Percentiles rank a stretch among this genome's conserved stretches.
Evolutionary conservation across 1,139 yeast species (phyloP).

Genomic region (Hemisphaericaspora xylanilytica): DNA sequence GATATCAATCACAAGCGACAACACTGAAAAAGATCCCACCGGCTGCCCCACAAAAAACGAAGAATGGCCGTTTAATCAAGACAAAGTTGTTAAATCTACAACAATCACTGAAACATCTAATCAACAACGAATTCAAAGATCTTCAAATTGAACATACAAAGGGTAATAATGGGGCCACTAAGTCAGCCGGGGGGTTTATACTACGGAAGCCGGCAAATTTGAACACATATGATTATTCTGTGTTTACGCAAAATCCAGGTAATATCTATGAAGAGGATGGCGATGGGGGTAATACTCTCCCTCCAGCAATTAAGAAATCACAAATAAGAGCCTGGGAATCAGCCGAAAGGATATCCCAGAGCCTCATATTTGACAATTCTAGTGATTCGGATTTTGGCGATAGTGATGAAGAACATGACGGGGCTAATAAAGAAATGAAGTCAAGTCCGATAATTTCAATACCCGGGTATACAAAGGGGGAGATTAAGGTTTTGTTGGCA

Average conservation of each 20-base stretch:
- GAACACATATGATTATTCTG: constrained; percentile 26
- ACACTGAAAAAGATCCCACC: constrained; percentile 3
- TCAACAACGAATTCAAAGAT: constrained; percentile 8
- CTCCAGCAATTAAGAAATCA: constrained; percentile 31
- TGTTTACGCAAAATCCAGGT: constrained; percentile 23
- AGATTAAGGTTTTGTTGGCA: constrained; percentile 12
- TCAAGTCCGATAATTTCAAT: constrained; percentile 20
- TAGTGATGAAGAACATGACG: constrained; percentile 8
- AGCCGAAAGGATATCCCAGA: constrained; percentile 40
- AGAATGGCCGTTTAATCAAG: constrained; percentile 27
- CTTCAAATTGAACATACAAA: constrained; percentile 2
- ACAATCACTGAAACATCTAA: constrained; percentile 21
- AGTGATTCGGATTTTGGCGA: constrained; percentile 25
- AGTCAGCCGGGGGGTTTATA: constrained; percentile 14
- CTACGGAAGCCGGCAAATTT: constrained; percentile 20
- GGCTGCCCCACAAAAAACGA: constrained; percentile 7
- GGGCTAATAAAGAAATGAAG: background rate
- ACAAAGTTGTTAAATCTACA: constrained; percentile 31
- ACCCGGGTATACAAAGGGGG: constrained; percentile 44
- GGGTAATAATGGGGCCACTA: background rate
- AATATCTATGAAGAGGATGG: constrained; percentile 19
- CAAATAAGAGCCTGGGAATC: constrained; percentile 50
- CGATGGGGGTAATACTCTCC: constrained; percentile 17
- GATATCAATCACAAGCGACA: constrained; percentile 11
- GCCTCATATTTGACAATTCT: constrained; percentile 36